phyloP scores from a whole-genome alignment of 495 filamentous ascomycete species.

The Trypethelium eluteriae region DNA sequence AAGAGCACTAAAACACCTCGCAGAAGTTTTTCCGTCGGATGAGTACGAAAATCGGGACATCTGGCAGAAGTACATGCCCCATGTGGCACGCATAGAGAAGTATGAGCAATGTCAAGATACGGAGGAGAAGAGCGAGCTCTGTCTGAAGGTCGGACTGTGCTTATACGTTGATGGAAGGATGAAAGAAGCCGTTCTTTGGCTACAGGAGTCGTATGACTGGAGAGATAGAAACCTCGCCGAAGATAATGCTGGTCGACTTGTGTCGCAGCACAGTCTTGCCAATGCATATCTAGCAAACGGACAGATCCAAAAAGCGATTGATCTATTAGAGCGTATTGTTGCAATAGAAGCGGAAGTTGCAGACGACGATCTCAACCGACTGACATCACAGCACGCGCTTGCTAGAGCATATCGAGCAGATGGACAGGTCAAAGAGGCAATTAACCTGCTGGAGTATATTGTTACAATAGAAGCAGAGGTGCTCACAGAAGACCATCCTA shows the following conservation, averaged over 20 bases:
- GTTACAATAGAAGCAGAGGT: not conserved
- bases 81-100: constrained; percentile 25
- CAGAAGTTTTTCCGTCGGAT: constrained; percentile 22
- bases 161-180: constrained; percentile 23
- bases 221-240: not conserved
- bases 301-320: not conserved
- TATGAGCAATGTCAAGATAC: constrained; percentile 3
- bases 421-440: not conserved
- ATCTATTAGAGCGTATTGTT: not conserved
- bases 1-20: constrained; percentile 18
- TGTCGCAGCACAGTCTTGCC: not conserved
- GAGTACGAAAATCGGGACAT: constrained; percentile 24
- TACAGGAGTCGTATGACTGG: not conserved
- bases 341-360: not conserved
- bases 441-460: not conserved
- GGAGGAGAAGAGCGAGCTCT: constrained; percentile 17
- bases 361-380: not conserved
- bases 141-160: constrained; percentile 22
- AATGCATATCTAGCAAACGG: not conserved
- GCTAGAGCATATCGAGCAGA: not conserved
- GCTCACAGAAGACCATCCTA: not conserved
- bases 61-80: constrained; percentile 35
- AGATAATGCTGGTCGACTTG: not conserved
- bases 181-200: constrained; percentile 14
- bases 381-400: not conserved